Evolutionary conservation across 331 rosid genomes (phyloP).

Genomic region (Cucumis variabilis): DNA sequence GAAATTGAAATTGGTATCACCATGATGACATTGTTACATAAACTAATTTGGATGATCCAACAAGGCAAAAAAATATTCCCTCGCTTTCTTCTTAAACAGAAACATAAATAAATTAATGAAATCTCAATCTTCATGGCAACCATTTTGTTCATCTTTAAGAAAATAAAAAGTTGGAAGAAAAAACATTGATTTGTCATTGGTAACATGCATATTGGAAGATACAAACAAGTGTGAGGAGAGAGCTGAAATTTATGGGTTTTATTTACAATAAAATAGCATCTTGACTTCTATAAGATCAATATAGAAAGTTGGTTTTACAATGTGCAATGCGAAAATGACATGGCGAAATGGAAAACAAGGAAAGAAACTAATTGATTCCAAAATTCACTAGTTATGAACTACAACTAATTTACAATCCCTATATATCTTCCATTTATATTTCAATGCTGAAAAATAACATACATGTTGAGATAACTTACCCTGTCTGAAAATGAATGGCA

Average conservation of each 20-base stretch:
- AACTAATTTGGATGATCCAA: not conserved
- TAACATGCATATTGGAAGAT: conserved; percentile 4
- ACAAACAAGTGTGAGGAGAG: conserved; percentile 15
- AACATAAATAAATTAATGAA: not conserved
- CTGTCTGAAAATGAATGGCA: conserved; percentile 61
- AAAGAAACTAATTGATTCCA: not conserved
- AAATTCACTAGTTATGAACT: not conserved
- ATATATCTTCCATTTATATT: not conserved
- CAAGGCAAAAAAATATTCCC: not conserved
- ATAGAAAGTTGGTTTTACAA: too few species aligned
- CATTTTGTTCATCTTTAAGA: not conserved
- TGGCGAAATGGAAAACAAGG: too few species aligned
- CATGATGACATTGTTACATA: conserved; percentile 15
- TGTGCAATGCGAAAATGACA: too few species aligned
- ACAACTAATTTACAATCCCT: not conserved
- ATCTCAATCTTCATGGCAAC: not conserved
- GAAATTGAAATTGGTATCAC: not conserved
- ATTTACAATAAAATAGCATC: not conserved
- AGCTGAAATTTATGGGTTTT: not conserved
- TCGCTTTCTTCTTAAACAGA: not conserved
- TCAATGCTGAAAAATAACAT: not conserved
- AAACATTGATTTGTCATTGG: conserved; percentile 3
- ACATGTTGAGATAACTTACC: conserved; percentile 28
- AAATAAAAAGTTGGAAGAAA: conserved; percentile 10
- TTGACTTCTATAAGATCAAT: too few species aligned